Evolutionary conservation across 805 yeast species (phyloP).

Genomic region (Metschnikowia bowlesiae): DNA sequence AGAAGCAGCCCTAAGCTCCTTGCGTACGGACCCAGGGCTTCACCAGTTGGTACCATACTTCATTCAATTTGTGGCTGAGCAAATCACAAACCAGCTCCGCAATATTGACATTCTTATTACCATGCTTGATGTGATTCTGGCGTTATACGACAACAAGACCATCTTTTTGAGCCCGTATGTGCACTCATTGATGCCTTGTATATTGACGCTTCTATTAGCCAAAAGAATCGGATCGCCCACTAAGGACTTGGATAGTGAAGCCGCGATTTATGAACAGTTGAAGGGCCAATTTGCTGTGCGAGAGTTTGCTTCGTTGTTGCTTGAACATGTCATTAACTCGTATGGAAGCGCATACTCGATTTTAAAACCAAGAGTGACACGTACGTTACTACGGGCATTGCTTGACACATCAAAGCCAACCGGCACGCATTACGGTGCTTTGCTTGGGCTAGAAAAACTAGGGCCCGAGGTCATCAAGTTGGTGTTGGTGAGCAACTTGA

Average conservation of each 20-base stretch:
- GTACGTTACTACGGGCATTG: conserved; percentile 88
- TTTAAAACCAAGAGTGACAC: conserved; percentile 85
- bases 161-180: conserved; percentile 92
- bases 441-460: conserved; percentile 75
- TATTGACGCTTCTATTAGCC: conserved; percentile 82
- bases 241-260: conserved; percentile 31
- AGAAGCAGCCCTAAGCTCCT: conserved; percentile 77
- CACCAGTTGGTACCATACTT: conserved; percentile 96
- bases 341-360: conserved; percentile 87
- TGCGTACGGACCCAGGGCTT: conserved; percentile 89
- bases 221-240: conserved; percentile 68
- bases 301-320: conserved; percentile 80
- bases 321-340: conserved; percentile 70
- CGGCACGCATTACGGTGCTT: conserved; percentile 90
- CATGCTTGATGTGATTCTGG: conserved; percentile 84
- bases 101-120: conserved; percentile 68
- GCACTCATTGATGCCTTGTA: conserved; percentile 96
- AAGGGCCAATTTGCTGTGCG: conserved; percentile 58
- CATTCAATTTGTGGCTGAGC: conserved; percentile 94
- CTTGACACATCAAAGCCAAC: conserved; percentile 77
- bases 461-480: conserved; percentile 88
- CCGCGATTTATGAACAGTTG: conserved; percentile 24
- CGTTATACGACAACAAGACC: conserved; percentile 76
- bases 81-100: conserved; percentile 80
- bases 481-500: conserved; percentile 75